Percentiles rank a stretch among this genome's conserved stretches.
These are phyloP conservation scores for Globisporangium rhizosaccharum DNA, from an alignment of 352 stramenopile species.

Conservation along the genomic window DNA sequence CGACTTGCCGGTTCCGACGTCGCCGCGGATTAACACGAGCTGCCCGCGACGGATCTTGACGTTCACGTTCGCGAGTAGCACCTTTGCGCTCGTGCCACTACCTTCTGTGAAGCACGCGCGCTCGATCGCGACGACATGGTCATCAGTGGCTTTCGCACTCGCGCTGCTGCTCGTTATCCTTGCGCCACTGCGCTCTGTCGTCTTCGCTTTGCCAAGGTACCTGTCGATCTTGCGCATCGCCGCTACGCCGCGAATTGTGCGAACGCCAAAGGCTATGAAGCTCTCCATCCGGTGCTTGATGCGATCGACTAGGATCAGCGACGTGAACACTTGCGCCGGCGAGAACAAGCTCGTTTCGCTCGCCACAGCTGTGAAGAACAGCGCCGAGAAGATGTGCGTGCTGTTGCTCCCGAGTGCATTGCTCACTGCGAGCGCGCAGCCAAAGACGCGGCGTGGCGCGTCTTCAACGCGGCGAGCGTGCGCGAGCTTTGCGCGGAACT, in stretches of 20 bases:
- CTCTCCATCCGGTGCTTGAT: slow-evolving; percentile 27
- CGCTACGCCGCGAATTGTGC: not conserved
- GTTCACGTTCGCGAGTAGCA: slow-evolving; percentile 22
- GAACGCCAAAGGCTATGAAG: slow-evolving; percentile 1
- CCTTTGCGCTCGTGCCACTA: not conserved
- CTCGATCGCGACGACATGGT: slow-evolving; percentile 3
- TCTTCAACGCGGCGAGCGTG: slow-evolving; percentile 40
- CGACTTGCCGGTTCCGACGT: slow-evolving; percentile 33
- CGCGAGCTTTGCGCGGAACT: slow-evolving; percentile 59
- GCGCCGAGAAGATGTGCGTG: slow-evolving; percentile 26
- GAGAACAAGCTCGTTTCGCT: slow-evolving; percentile 23
- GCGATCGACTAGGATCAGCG: slow-evolving; percentile 24
- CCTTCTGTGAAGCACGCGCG: not conserved
- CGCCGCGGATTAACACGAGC: slow-evolving; percentile 34
- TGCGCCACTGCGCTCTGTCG: not conserved
- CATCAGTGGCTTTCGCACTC: not conserved
- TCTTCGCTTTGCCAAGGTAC: not conserved
- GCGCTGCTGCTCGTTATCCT: not conserved
- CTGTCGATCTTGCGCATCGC: slow-evolving; percentile 3
- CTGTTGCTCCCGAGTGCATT: not conserved
- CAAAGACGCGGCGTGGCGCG: slow-evolving; percentile 8
- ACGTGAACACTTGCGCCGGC: slow-evolving; percentile 29
- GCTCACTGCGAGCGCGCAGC: slow-evolving; percentile 7
- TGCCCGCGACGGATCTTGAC: slow-evolving; percentile 23
- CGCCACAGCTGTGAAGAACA: slow-evolving; percentile 32